These are phyloP conservation scores for Fusarium sambucinum DNA, from an alignment of 2,329 filamentous ascomycete genomes.

Conservation along the genomic window DNA sequence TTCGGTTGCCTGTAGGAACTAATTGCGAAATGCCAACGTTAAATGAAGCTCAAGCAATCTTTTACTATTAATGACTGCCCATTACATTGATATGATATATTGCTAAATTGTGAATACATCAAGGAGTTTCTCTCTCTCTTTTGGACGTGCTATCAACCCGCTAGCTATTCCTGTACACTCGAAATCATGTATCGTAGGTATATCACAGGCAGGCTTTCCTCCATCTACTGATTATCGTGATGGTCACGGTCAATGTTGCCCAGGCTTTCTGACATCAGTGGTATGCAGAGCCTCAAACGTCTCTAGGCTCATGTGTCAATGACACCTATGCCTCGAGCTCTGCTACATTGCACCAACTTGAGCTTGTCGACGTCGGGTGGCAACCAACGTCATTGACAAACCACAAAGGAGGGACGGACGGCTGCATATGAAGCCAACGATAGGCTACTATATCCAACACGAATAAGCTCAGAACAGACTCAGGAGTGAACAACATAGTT, in stretches of 20 bases:
- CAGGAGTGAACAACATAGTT: slow-evolving; percentile 14
- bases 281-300: neutral
- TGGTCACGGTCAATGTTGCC: neutral
- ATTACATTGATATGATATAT: neutral
- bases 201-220: neutral
- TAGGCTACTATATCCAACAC: slow-evolving; percentile 14
- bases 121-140: too few species aligned
- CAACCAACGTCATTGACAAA: slow-evolving; percentile 36
- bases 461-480: slow-evolving; percentile 21
- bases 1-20: slow-evolving; percentile 51
- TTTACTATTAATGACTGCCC: slow-evolving; percentile 9
- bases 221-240: slow-evolving; percentile 5
- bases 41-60: slow-evolving; percentile 45
- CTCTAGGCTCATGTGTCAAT: neutral
- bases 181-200: neutral
- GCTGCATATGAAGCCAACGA: slow-evolving; percentile 17
- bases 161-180: neutral
- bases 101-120: neutral
- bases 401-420: slow-evolving; percentile 1
- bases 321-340: neutral
- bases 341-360: neutral
- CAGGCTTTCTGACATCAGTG: slow-evolving; percentile 13
- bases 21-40: slow-evolving; percentile 50
- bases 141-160: too few species aligned
- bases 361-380: slow-evolving; percentile 23